These are phyloP conservation scores for Quercus tomentella DNA, from an alignment of 331 rosid species.

Conservation along the genomic window DNA sequence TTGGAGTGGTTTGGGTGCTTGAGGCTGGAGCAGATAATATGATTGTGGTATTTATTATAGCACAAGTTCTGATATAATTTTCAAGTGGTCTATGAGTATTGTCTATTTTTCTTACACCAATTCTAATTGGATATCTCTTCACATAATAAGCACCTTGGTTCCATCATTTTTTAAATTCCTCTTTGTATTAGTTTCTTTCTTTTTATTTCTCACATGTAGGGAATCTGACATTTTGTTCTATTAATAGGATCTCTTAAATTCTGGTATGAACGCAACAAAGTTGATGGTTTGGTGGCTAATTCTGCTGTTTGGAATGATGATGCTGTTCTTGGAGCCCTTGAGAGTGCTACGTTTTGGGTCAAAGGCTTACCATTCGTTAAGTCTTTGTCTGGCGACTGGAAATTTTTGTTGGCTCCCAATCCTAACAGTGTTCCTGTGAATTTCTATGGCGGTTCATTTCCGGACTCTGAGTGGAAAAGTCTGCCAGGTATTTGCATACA, in stretches of 20 bases:
- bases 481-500: slow-evolving; percentile 65
- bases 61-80: no score
- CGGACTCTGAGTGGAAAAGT: slow-evolving; percentile 65
- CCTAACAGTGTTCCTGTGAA: slow-evolving; percentile 62
- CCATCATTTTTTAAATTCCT: background rate
- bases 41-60: background rate
- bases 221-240: slow-evolving; percentile 13
- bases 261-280: slow-evolving; percentile 83
- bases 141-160: background rate
- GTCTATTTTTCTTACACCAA: background rate
- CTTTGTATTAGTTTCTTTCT: background rate
- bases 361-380: slow-evolving; percentile 72
- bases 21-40: background rate
- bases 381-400: slow-evolving; percentile 92
- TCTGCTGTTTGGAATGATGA: slow-evolving; percentile 89
- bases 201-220: background rate
- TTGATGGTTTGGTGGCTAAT: slow-evolving; percentile 56
- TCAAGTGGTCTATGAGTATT: background rate
- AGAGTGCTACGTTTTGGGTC: slow-evolving; percentile 76
- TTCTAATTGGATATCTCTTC: background rate
- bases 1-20: no score
- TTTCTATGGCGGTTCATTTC: slow-evolving; percentile 51
- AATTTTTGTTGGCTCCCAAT: slow-evolving; percentile 61
- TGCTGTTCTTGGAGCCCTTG: slow-evolving; percentile 74
- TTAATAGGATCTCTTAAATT: slow-evolving; percentile 72